phyloP scores from a whole-genome alignment of 129 eudicot species.

The Ambrosia artemisiifolia region DNA sequence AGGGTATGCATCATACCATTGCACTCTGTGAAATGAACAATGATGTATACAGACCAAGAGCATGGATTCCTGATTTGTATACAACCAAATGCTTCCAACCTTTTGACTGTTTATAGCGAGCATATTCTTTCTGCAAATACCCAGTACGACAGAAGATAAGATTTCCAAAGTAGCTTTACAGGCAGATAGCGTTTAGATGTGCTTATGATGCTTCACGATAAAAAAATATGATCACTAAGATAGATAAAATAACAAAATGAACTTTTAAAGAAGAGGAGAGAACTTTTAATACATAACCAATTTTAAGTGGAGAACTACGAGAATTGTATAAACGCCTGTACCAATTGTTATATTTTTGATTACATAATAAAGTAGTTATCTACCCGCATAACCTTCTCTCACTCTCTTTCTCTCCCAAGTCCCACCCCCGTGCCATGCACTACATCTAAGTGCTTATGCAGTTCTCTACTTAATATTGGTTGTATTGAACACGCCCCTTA shows the following conservation, averaged over 20 bases:
- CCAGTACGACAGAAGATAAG: slow-evolving; percentile 8
- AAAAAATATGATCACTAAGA: neutral
- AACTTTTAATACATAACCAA: neutral
- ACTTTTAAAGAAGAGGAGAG: neutral
- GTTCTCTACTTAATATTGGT: neutral
- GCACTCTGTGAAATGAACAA: slow-evolving; percentile 63
- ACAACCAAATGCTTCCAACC: slow-evolving; percentile 72
- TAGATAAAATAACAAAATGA: neutral
- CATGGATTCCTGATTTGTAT: slow-evolving; percentile 83
- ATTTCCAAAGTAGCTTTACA: slow-evolving; percentile 4
- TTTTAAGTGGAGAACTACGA: neutral
- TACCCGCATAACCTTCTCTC: neutral
- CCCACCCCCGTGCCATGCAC: neutral
- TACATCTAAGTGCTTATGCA: neutral
- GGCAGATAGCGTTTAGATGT: neutral
- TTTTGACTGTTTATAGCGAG: slow-evolving; percentile 61
- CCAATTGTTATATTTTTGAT: neutral
- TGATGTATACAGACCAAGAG: slow-evolving; percentile 86
- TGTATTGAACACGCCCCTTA: neutral
- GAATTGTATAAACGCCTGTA: neutral
- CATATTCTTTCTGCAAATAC: slow-evolving; percentile 64
- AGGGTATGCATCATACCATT: slow-evolving; percentile 47
- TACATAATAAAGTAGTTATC: neutral
- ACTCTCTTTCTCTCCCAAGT: neutral
- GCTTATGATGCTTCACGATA: neutral